A percentile compares a stretch with the other conserved stretches of the same genome.
These are phyloP conservation scores for Aspergillus sp. DNA, from an alignment of 2,329 filamentous ascomycete genomes.

Conservation along the genomic window DNA sequence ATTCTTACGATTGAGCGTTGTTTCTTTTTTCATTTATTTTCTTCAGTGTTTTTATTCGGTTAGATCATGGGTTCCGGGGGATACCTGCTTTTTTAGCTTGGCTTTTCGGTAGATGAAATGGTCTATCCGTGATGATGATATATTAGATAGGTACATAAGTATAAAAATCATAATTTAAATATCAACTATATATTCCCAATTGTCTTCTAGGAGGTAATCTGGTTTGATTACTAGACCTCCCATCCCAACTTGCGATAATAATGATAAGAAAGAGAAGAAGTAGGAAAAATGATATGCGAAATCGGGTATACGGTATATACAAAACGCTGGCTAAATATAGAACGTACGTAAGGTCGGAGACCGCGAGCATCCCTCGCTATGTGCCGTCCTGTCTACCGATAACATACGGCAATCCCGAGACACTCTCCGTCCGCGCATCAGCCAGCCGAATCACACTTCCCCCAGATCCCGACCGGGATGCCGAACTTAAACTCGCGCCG, in stretches of 20 bases:
- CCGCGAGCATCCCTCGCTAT: not conserved
- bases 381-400: constrained; percentile 19
- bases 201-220: not conserved
- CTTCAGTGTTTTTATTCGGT: not conserved
- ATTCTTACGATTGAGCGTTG: constrained; percentile 15
- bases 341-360: not conserved
- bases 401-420: constrained; percentile 35
- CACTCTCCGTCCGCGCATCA: constrained; percentile 22
- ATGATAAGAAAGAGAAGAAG: no score
- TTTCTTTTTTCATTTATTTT: not conserved
- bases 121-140: not conserved
- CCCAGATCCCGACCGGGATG: constrained; percentile 15
- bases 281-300: no score
- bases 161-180: not conserved
- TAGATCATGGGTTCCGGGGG: constrained; percentile 6
- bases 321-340: not conserved
- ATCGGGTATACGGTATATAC: not conserved
- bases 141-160: constrained; percentile 1
- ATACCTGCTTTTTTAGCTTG: constrained; percentile 5
- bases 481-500: constrained; percentile 13
- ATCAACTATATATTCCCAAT: not conserved
- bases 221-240: no score
- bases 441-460: constrained; percentile 42
- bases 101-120: not conserved
- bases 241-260: no score